Conservation (phyloP, 371 early-diverging fungal species). For the Lichtheimia hyalospora region DNA sequence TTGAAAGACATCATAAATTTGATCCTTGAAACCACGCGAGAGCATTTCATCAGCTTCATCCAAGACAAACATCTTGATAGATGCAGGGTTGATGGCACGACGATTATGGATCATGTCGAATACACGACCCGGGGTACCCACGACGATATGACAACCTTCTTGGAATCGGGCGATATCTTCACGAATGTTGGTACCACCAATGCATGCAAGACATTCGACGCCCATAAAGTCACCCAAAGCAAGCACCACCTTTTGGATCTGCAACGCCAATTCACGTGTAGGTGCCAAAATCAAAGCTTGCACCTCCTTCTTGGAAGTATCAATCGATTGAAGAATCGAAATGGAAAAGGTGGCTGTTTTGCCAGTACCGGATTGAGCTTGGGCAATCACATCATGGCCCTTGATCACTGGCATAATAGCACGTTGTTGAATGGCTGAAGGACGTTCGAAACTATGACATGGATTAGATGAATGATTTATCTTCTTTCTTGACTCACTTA, state of each 20-base stretch:
- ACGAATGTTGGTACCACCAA: constrained; percentile 87
- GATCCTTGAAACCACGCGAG: constrained; percentile 91
- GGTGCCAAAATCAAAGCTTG: constrained; percentile 90
- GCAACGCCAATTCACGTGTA: constrained; percentile 91
- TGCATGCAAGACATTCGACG: constrained; percentile 77
- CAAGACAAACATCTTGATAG: constrained; percentile 88
- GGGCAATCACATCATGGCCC: constrained; percentile 90
- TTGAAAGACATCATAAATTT: constrained; percentile 91
- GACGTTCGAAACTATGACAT: constrained; percentile 77
- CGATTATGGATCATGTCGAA: constrained; percentile 87
- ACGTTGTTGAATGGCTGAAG: constrained; percentile 90
- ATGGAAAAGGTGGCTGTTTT: constrained; percentile 97
- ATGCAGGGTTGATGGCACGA: constrained; percentile 69
- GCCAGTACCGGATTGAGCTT: constrained; percentile 97
- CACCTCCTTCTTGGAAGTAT: constrained; percentile 63
- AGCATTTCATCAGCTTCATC: constrained; percentile 98
- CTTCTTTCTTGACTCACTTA: constrained; percentile 20
- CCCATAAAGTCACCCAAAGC: constrained; percentile 85
- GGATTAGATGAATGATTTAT: background rate
- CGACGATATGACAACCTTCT: constrained; percentile 77
- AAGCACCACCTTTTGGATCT: constrained; percentile 83
- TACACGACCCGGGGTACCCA: constrained; percentile 95
- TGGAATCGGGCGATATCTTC: constrained; percentile 76
- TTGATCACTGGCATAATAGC: constrained; percentile 85
- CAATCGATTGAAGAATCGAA: constrained; percentile 85